Conservation (phyloP, 257 asterid species). For the Solanum pimpinellifolium region DNA sequence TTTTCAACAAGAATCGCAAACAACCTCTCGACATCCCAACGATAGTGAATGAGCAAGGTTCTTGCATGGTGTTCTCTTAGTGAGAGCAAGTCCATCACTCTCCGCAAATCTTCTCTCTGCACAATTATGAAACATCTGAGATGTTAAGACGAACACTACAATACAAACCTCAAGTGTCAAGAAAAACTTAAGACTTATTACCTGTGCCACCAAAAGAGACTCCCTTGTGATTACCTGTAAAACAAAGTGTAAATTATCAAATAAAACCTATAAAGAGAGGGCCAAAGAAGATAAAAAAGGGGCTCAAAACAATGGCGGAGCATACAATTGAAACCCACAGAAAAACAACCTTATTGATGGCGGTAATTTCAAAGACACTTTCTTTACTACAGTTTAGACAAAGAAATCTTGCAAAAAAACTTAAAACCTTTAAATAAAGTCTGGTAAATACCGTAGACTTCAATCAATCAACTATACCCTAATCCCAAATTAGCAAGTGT, state of each 20-base stretch:
- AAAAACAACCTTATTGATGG: neutral
- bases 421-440: neutral
- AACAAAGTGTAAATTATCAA: neutral
- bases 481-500: neutral
- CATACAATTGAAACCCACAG: neutral
- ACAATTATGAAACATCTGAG: slow-evolving; percentile 5
- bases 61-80: slow-evolving; percentile 88
- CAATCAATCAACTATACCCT: neutral
- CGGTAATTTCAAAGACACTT: neutral
- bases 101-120: slow-evolving; percentile 72
- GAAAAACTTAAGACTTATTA: slow-evolving; percentile 4
- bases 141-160: neutral
- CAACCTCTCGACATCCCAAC: slow-evolving; percentile 83
- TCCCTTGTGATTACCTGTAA: slow-evolving; percentile 81
- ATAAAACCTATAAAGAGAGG: neutral
- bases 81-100: slow-evolving; percentile 85
- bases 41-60: slow-evolving; percentile 79
- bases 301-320: neutral
- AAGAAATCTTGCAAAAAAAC: neutral
- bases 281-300: neutral
- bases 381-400: neutral
- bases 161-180: neutral
- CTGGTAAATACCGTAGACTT: neutral
- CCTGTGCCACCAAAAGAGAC: slow-evolving; percentile 96
- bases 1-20: slow-evolving; percentile 67